A percentile compares a stretch with the other conserved stretches of the same genome.
These are phyloP conservation scores for Penicillium capsulatum DNA, from an alignment of 2,329 filamentous ascomycete species.

Conservation along the genomic window DNA sequence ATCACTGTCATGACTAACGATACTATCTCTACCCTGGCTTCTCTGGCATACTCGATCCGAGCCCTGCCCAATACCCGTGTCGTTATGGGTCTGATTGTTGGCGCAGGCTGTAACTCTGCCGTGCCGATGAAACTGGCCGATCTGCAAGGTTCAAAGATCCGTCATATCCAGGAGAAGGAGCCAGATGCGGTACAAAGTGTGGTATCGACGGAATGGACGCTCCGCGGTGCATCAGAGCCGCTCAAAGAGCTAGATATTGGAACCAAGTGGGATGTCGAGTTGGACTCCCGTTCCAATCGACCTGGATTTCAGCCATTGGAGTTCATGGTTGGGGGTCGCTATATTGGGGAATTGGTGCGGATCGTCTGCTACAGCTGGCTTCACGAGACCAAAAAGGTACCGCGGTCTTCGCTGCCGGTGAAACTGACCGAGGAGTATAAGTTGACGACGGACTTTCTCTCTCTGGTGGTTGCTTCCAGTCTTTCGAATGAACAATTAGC, in stretches of 20 bases:
- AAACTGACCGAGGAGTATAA: slow-evolving; percentile 53
- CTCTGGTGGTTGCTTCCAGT: slow-evolving; percentile 58
- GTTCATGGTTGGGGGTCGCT: slow-evolving; percentile 72
- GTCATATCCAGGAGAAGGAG: slow-evolving; percentile 42
- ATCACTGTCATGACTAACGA: slow-evolving; percentile 74
- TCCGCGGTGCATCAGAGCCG: slow-evolving; percentile 63
- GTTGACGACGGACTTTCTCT: slow-evolving; percentile 66
- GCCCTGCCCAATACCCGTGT: slow-evolving; percentile 57
- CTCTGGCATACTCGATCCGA: slow-evolving; percentile 65
- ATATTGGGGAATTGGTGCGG: slow-evolving; percentile 68
- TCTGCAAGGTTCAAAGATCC: slow-evolving; percentile 59
- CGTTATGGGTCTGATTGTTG: slow-evolving; percentile 71
- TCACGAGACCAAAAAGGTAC: slow-evolving; percentile 40
- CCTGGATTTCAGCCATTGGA: slow-evolving; percentile 75
- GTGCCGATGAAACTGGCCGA: slow-evolving; percentile 61
- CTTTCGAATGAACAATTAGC: slow-evolving; percentile 46
- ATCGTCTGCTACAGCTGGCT: slow-evolving; percentile 63
- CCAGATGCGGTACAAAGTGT: slow-evolving; percentile 57
- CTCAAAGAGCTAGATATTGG: slow-evolving; percentile 58
- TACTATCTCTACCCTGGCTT: slow-evolving; percentile 71
- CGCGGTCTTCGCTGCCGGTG: slow-evolving; percentile 47
- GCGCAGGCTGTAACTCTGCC: slow-evolving; percentile 73
- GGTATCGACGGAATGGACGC: slow-evolving; percentile 77
- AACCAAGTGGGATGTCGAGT: slow-evolving; percentile 62
- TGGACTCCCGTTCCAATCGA: slow-evolving; percentile 60